Conservation (phyloP, 192 early-diverging fungal genomes). For the Lobosporangium transversale region DNA sequence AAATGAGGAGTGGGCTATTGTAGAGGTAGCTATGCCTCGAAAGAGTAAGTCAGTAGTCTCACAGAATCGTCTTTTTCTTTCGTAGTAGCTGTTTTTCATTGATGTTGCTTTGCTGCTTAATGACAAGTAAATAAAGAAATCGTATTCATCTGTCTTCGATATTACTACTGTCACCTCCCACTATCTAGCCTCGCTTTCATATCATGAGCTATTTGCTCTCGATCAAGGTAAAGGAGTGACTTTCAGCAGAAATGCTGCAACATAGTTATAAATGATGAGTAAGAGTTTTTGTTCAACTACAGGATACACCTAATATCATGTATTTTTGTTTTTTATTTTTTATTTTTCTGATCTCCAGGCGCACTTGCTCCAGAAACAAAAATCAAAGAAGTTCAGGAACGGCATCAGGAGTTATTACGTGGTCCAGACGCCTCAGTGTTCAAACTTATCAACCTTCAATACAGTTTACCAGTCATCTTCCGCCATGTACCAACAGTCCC, state of each 20-base stretch:
- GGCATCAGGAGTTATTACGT: conserved; percentile 34
- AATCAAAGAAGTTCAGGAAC: conserved; percentile 39
- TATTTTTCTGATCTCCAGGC: too few relatives aligned
- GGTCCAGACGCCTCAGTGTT: conserved; percentile 37
- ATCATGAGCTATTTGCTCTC: conserved; percentile 45
- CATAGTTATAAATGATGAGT: background rate
- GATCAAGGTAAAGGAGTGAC: conserved; percentile 43
- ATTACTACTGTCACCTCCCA: too few relatives aligned
- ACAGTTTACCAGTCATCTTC: conserved; percentile 39
- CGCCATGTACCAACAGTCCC: conserved; percentile 47
- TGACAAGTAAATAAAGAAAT: too few relatives aligned
- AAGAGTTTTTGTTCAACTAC: too few relatives aligned
- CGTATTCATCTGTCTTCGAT: background rate
- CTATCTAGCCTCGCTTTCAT: conserved; percentile 27
- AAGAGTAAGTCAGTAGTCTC: conserved; percentile 12
- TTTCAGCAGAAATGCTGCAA: background rate
- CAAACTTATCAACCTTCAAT: conserved; percentile 40
- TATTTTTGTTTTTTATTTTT: too few relatives aligned
- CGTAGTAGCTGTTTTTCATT: too few relatives aligned
- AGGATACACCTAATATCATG: too few relatives aligned
- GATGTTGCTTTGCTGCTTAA: too few relatives aligned
- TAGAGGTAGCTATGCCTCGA: conserved; percentile 49
- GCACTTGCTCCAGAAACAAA: conserved; percentile 27
- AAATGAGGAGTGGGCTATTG: conserved; percentile 30
- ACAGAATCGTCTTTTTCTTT: background rate